Conservation (phyloP, 2,329 filamentous ascomycete genomes). For the Stachybotrys chartarum region DNA sequence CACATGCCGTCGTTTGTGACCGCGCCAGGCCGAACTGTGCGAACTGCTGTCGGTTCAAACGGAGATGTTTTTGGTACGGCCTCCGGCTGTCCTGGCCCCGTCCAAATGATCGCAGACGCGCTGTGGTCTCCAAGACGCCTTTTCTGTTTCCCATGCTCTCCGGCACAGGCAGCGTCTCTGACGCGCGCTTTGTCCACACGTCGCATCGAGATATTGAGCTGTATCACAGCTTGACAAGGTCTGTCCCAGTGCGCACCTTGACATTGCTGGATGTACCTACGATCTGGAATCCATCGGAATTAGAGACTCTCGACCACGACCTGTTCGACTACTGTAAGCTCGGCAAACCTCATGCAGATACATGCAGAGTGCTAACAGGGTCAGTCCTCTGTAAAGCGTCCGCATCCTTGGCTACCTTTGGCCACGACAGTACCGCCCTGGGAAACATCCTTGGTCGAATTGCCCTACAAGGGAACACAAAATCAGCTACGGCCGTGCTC, state of each 20-base stretch:
- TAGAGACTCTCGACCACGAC: constrained; percentile 10
- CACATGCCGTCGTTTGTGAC: too few species aligned
- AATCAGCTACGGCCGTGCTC: constrained; percentile 8
- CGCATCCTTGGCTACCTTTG: constrained; percentile 8
- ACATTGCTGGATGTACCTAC: not conserved
- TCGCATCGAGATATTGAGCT: not conserved
- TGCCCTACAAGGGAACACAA: constrained; percentile 3
- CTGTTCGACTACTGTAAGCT: constrained; percentile 13
- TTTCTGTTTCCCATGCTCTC: not conserved
- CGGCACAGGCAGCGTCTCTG: not conserved
- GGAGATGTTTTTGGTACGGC: too few species aligned
- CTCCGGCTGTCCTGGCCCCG: constrained; percentile 22
- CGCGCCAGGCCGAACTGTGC: too few species aligned
- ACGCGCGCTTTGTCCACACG: not conserved
- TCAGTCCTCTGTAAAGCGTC: constrained; percentile 12
- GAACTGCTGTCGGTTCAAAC: too few species aligned
- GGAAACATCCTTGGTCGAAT: constrained; percentile 8
- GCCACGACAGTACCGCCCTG: constrained; percentile 5
- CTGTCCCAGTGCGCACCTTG: not conserved
- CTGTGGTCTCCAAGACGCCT: constrained; percentile 5
- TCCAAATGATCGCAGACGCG: constrained; percentile 13
- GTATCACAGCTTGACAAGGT: not conserved
- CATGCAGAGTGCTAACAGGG: too few species aligned
- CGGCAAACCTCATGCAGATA: accelerated
- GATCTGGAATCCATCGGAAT: not conserved